Evolutionary conservation across 331 rosid genomes (phyloP).

Genomic region (Cydonia oblonga): DNA sequence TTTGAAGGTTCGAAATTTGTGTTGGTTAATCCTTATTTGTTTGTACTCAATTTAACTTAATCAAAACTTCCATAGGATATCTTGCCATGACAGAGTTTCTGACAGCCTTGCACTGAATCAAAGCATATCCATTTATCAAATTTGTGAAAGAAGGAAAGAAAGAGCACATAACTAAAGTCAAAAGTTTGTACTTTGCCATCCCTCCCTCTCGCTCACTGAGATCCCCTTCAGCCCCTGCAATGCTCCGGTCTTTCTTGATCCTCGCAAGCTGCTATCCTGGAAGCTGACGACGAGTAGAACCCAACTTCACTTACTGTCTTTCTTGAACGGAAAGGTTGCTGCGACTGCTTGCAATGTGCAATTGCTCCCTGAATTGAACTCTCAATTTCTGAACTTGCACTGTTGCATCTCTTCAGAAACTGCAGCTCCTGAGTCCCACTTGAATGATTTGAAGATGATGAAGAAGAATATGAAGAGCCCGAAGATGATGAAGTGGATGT

Average conservation of each 20-base stretch:
- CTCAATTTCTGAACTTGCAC: slow-evolving; percentile 72
- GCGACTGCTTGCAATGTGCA: slow-evolving; percentile 91
- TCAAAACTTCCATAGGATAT: too few relatives aligned
- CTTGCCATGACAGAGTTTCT: neutral
- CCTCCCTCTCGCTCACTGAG: neutral
- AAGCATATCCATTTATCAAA: slow-evolving; percentile 16
- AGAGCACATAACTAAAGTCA: slow-evolving; percentile 2
- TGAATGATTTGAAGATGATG: slow-evolving; percentile 32
- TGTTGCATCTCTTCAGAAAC: slow-evolving; percentile 65
- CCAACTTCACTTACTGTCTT: slow-evolving; percentile 42
- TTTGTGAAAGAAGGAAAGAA: slow-evolving; percentile 10
- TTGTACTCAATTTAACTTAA: too few relatives aligned
- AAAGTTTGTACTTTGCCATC: neutral
- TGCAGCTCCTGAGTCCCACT: slow-evolving; percentile 34
- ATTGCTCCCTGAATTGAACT: slow-evolving; percentile 93
- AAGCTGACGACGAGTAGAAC: slow-evolving; percentile 34
- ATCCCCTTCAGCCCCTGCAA: slow-evolving; percentile 42
- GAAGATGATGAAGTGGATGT: slow-evolving; percentile 30
- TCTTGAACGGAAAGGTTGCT: slow-evolving; percentile 36
- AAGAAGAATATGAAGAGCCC: slow-evolving; percentile 37
- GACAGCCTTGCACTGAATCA: slow-evolving; percentile 15
- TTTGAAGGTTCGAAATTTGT: neutral
- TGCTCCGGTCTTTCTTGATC: slow-evolving; percentile 41
- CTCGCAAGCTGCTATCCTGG: slow-evolving; percentile 38
- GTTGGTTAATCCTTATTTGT: slow-evolving; percentile 1